A percentile compares a stretch with the other conserved stretches of the same genome.
phyloP scores from a whole-genome alignment of 2,329 filamentous ascomycete genomes.

The Aureobasidium mangrovei region DNA sequence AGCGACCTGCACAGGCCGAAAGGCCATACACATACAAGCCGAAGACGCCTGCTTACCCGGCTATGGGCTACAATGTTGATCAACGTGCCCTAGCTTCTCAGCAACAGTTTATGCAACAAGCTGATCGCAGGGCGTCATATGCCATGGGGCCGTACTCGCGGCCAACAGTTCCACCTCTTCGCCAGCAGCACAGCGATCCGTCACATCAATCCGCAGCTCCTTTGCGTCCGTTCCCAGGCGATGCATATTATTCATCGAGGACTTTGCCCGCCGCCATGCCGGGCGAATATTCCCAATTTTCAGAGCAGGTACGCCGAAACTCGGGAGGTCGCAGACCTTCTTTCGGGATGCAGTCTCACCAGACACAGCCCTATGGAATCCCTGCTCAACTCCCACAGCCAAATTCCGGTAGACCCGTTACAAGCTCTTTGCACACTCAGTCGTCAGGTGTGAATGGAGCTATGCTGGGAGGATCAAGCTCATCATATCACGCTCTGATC shows the following conservation, averaged over 20 bases:
- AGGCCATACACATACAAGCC: conserved; percentile 33
- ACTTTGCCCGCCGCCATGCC: conserved; percentile 28
- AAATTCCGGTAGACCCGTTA: conserved; percentile 1
- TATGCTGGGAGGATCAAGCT: not conserved
- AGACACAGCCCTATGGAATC: conserved; percentile 8
- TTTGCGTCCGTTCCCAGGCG: conserved; percentile 26
- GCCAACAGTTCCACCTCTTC: not conserved
- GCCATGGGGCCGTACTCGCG: not conserved
- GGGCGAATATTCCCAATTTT: conserved; percentile 29
- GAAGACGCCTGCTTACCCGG: conserved; percentile 23
- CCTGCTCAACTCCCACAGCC: not conserved
- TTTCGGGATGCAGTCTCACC: conserved; percentile 5
- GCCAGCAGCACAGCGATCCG: conserved; percentile 22
- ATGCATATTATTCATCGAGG: conserved; percentile 30
- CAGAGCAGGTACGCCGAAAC: conserved; percentile 21
- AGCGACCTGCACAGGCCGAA: conserved; percentile 13
- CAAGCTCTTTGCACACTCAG: not conserved
- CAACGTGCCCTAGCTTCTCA: conserved; percentile 18
- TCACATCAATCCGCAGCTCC: conserved; percentile 18
- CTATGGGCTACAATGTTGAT: conserved; percentile 21
- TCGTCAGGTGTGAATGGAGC: not conserved
- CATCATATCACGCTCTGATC: not conserved
- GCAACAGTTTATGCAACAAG: conserved; percentile 6
- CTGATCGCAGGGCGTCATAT: conserved; percentile 8
- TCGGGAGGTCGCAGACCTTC: conserved; percentile 12